phyloP scores from a whole-genome alignment of 2,329 filamentous ascomycete genomes.

The Epichloe gansuensis region DNA sequence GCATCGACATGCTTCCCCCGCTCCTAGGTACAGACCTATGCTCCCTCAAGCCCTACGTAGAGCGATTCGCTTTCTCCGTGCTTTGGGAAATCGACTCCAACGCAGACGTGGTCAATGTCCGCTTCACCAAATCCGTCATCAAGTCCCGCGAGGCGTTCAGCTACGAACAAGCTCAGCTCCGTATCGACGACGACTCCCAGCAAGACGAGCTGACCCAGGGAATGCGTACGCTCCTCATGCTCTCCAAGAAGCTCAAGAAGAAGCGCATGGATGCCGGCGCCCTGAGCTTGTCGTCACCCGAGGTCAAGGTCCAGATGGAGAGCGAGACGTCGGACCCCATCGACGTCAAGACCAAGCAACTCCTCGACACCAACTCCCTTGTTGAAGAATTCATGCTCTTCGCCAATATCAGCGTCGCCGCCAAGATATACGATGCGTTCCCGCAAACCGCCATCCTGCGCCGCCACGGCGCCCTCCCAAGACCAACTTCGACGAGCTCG shows the following conservation, averaged over 20 bases:
- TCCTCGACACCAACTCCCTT: conserved; percentile 90
- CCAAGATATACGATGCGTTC: conserved; percentile 81
- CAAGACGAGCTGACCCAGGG: conserved; percentile 81
- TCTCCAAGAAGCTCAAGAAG: conserved; percentile 87
- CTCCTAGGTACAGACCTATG: conserved; percentile 92
- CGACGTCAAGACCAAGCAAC: conserved; percentile 89
- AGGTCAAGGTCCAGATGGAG: conserved; percentile 91
- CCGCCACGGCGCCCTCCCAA: conserved; percentile 82
- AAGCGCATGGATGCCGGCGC: conserved; percentile 96
- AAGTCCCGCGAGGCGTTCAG: conserved; percentile 93
- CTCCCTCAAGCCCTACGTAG: conserved; percentile 95
- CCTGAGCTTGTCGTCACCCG: conserved; percentile 90
- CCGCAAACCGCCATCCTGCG: conserved; percentile 91
- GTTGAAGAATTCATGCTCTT: conserved; percentile 99
- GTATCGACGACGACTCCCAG: conserved; percentile 81
- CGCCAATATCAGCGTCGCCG: conserved; percentile 88
- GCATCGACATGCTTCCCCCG: conserved; percentile 98
- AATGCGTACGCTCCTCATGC: conserved; percentile 74
- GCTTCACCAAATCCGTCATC: conserved; percentile 97
- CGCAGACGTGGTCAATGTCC: conserved; percentile 72
- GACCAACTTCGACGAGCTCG: conserved; percentile 90
- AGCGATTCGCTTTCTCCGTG: conserved; percentile 77
- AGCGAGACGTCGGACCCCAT: conserved; percentile 93
- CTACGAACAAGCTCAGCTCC: conserved; percentile 89
- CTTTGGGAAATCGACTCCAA: conserved; percentile 80